Conservation (phyloP, 441 rosid species). For the Populus hybrid region DNA sequence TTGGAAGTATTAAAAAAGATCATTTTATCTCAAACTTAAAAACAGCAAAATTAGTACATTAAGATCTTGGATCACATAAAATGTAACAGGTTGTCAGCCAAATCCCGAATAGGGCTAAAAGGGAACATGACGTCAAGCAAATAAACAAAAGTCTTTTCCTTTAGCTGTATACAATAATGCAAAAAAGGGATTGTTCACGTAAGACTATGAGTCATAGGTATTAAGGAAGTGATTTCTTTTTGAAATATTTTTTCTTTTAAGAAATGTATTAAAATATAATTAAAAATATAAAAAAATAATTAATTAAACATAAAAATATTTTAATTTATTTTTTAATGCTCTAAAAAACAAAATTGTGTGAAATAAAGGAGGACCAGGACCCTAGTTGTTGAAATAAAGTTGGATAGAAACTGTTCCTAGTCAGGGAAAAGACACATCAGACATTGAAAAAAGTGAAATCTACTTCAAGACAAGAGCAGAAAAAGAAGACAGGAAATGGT, state of each 20-base stretch:
- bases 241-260: too few relatives aligned
- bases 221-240: neutral
- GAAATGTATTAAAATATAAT: too few relatives aligned
- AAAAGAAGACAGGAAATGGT: neutral
- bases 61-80: neutral
- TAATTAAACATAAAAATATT: too few relatives aligned
- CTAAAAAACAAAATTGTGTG: neutral
- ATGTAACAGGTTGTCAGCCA: neutral
- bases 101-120: neutral
- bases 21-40: neutral
- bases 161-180: neutral
- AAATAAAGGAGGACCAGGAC: neutral
- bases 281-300: too few relatives aligned
- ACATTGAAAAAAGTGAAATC: neutral
- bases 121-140: constrained; percentile 2
- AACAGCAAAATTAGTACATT: neutral
- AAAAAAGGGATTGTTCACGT: neutral
- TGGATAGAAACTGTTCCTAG: neutral
- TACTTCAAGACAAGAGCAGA: neutral
- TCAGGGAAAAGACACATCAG: neutral
- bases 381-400: neutral
- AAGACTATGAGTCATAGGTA: neutral
- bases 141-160: constrained; percentile 1
- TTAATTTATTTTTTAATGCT: too few relatives aligned
- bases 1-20: neutral